phyloP scores from a whole-genome alignment of 2,329 filamentous ascomycete genomes.

The Zalaria obscura region DNA sequence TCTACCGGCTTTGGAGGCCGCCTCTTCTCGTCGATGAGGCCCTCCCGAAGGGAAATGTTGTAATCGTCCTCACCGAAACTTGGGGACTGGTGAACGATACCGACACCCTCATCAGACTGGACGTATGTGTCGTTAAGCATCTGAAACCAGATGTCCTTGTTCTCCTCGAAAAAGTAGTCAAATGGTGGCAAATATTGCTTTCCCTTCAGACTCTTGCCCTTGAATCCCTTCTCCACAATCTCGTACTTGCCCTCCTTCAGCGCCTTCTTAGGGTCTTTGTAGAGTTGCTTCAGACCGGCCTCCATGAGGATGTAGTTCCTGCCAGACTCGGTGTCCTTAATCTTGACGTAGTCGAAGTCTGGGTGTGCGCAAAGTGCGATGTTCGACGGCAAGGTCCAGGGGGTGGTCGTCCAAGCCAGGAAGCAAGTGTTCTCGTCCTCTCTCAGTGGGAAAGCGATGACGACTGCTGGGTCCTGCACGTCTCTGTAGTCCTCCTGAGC shows the following conservation, averaged over 20 bases:
- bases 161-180: slow-evolving; percentile 78
- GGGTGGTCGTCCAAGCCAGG: slow-evolving; percentile 81
- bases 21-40: slow-evolving; percentile 62
- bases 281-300: slow-evolving; percentile 64
- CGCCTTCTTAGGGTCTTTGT: slow-evolving; percentile 92
- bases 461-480: slow-evolving; percentile 77
- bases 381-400: slow-evolving; percentile 75
- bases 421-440: slow-evolving; percentile 62
- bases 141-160: slow-evolving; percentile 70
- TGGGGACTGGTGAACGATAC: slow-evolving; percentile 86
- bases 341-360: slow-evolving; percentile 76
- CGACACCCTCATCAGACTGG: slow-evolving; percentile 77
- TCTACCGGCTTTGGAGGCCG: slow-evolving; percentile 86
- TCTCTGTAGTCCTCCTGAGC: slow-evolving; percentile 92
- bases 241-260: slow-evolving; percentile 67
- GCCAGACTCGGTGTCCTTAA: slow-evolving; percentile 66
- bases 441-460: slow-evolving; percentile 69
- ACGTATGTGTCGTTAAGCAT: slow-evolving; percentile 78
- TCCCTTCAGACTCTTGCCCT: slow-evolving; percentile 71
- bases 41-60: slow-evolving; percentile 60
- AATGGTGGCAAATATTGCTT: slow-evolving; percentile 87
- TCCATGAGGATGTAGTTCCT: slow-evolving; percentile 80
- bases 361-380: slow-evolving; percentile 65
- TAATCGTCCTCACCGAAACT: slow-evolving; percentile 97
- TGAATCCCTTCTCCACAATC: slow-evolving; percentile 56